Base-by-base conservation (phyloP, 2,329 filamentous ascomycete genomes). In the Talaromyces sp. region DNA sequence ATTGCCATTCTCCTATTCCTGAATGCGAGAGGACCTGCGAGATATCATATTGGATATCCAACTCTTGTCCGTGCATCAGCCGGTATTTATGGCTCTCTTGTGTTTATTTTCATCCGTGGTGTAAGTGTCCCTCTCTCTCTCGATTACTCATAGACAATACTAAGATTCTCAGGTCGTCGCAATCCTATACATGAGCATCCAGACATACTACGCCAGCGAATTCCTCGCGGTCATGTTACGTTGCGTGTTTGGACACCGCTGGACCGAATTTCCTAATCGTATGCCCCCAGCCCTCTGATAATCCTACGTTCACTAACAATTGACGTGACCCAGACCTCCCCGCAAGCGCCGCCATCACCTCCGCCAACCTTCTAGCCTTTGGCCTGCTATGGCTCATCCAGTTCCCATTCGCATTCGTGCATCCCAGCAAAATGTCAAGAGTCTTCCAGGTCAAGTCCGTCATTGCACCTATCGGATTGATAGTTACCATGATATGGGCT, bases 381-480 rank as follows among this genome's bases (percentile, higher is more conserved):
- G 47, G 47, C 6, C 45, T 65, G 1, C 4, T 65, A 16, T 65
- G 63, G 63, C 43, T 65, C 9, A 56, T 65, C 8, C 48, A 65
- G 31, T 65, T 65, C 33, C 63, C 63, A 6, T 65, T 65, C 35
- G 63, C 63, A 9, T 65, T 65, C 22, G 48, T 65, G 2, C 63
- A 65, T 52, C 63, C 63, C 16, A 64, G 56, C 62, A 64, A 64
- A 37, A 64, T 64, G 57, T 11, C 57, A 8, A 9, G 43, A 2
- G 58, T 65, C 10, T 65, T 65, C 31, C 35, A 60, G 11, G 57
- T 65, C 24, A 65, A 65, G 16, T 60, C 57, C 7, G 47, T 65
- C 9, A 61, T 61, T 4, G 58, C 58, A 4, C 63, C 63, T 11
- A 65, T 65, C 31, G 63, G 57, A 22, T 4, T 61, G 13, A 60